These are phyloP conservation scores for Ensete ventricosum DNA, from an alignment of 176 grass and related monocot species.

Conservation along the genomic window DNA sequence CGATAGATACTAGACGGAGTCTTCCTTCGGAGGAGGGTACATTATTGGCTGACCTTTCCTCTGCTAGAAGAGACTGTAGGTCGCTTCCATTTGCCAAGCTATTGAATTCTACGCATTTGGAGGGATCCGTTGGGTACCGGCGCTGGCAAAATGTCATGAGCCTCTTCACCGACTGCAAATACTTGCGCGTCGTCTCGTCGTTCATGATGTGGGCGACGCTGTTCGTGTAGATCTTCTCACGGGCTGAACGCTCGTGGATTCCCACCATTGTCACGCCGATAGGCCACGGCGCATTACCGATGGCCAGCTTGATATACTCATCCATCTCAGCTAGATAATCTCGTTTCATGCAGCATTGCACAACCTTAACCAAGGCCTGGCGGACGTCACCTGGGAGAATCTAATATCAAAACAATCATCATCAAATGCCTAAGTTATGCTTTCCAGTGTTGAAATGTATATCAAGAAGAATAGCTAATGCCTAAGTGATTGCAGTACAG, in stretches of 20 bases:
- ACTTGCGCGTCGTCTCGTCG: constrained; percentile 84
- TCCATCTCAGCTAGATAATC: constrained; percentile 93
- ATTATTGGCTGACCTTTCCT: constrained; percentile 31
- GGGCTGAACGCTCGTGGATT: constrained; percentile 83
- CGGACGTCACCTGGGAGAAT: constrained; percentile 71
- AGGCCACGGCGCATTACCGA: constrained; percentile 90
- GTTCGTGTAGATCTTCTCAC: constrained; percentile 80
- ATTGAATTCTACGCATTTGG: constrained; percentile 90
- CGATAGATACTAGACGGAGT: constrained; percentile 50
- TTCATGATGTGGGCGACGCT: constrained; percentile 95
- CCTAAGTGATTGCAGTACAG: too few species aligned
- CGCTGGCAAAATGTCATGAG: constrained; percentile 83
- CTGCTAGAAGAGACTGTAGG: constrained; percentile 56
- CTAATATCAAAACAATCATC: constrained; percentile 24
- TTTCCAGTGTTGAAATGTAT: not conserved
- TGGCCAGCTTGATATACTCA: constrained; percentile 76
- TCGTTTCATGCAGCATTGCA: constrained; percentile 72
- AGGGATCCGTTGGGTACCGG: constrained; percentile 59
- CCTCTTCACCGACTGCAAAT: constrained; percentile 80
- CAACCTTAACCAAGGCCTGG: constrained; percentile 56
- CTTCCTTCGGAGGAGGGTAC: constrained; percentile 25
- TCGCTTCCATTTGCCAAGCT: constrained; percentile 90
- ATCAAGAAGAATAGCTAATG: too few species aligned
- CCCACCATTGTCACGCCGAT: constrained; percentile 97
- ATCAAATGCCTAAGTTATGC: not conserved